Evolutionary conservation across 2,329 filamentous ascomycete species (phyloP), one percentile per base, ranked within the genome.

Genomic region (Cladosporium oxysporum): DNA sequence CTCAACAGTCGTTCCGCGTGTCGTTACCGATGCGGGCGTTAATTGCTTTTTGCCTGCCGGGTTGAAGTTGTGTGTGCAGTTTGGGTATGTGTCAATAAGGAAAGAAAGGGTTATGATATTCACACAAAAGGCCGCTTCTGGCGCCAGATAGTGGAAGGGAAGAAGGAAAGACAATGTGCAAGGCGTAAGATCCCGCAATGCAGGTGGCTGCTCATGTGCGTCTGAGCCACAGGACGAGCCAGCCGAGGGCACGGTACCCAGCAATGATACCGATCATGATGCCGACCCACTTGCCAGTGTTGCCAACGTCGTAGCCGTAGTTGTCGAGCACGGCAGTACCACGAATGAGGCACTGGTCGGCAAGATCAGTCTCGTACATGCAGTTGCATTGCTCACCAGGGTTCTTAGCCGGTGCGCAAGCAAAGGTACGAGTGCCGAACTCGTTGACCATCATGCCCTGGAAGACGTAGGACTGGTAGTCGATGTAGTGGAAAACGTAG

Each of bases 381-480:
- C 92, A 96, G 49, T 83, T 83, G 71, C 87, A 66, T 6, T 23
- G 11, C 11, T 66, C 93, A 75, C 68, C 84, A 82, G 6, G 85
- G 92, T 0, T 77, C 78, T 0, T 74, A 67, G 68, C 82, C 78
- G 23, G 71, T 49, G 64, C 73, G 74, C 91, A 94, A 3, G 78
- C 76, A 76, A 91, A 96, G 3, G 80, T 83, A 16, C 91, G 82
- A 21, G 84, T 70, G 1, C 81, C 80, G 76, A 96, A 95, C 79
- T 96, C 91, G 73, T 95, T 96, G 62, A 94, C 88, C 91, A 96
- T 95, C 92, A 96, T 95, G 16, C 91, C 92, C 74, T 94, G 87
- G 75, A 96, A 96, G 3, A 96, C 92, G 72, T 93, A 96, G 50
- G 83, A 82, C 79, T 94, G 91, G 74, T 96, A 96, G 76, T 96